Evolutionary conservation across 2,329 filamentous ascomycete genomes (phyloP).

Genomic region (Diaporthe vaccinii): DNA sequence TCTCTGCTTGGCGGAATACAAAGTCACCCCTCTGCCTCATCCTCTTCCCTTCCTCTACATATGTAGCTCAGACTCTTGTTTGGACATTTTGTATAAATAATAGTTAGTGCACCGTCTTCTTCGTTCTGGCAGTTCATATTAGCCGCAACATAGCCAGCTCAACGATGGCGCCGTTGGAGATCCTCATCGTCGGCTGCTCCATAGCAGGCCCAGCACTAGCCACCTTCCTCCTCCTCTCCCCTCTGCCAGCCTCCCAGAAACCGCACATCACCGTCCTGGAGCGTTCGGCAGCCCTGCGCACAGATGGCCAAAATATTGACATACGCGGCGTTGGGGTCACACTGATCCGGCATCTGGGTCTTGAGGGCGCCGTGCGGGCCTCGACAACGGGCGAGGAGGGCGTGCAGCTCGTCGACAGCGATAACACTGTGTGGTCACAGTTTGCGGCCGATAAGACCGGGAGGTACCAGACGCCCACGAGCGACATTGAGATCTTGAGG

Average conservation of each 20-base stretch:
- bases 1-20: not conserved
- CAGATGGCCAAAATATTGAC: slow-evolving; percentile 59
- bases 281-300: slow-evolving; percentile 53
- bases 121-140: not conserved
- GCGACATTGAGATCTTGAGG: slow-evolving; percentile 54
- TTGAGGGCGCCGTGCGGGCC: slow-evolving; percentile 52
- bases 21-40: not conserved
- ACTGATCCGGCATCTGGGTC: slow-evolving; percentile 55
- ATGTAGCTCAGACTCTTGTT: not conserved
- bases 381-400: slow-evolving; percentile 56
- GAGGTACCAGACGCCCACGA: slow-evolving; percentile 50
- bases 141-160: rapidly evolving
- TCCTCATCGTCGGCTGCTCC: slow-evolving; percentile 56
- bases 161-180: slow-evolving; percentile 48
- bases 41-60: not conserved
- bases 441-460: slow-evolving; percentile 48
- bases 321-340: slow-evolving; percentile 57
- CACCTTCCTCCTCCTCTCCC: slow-evolving; percentile 54
- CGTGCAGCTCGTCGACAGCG: slow-evolving; percentile 53
- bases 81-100: not conserved
- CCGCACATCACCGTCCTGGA: slow-evolving; percentile 58
- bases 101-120: too few relatives aligned
- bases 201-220: slow-evolving; percentile 57
- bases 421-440: slow-evolving; percentile 45
- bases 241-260: slow-evolving; percentile 43